phyloP scores from a whole-genome alignment of 2,329 filamentous ascomycete species.

The Botryotinia convoluta region DNA sequence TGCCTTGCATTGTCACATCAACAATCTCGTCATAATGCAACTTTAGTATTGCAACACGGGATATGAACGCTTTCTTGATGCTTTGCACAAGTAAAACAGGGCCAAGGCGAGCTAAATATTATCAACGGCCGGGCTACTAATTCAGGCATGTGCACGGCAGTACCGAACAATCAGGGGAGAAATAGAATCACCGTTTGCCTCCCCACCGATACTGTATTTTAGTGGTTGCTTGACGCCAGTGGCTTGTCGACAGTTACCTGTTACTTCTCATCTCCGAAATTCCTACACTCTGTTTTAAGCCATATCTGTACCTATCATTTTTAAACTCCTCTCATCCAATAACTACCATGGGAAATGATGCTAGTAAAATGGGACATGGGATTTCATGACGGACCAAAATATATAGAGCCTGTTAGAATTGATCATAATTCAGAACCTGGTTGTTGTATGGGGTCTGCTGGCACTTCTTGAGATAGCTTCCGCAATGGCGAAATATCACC shows the following conservation, averaged over 20 bases:
- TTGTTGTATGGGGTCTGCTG: conserved; percentile 12
- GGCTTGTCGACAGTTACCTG: conserved; percentile 23
- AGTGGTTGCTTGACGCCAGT: conserved; percentile 30
- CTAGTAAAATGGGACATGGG: conserved; percentile 1
- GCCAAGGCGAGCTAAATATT: conserved; percentile 14
- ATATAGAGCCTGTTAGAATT: neutral
- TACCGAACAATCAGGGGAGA: conserved; percentile 14
- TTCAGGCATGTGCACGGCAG: conserved; percentile 14
- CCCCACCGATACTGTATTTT: conserved; percentile 20
- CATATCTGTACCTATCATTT: conserved; percentile 8
- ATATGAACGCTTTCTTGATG: neutral
- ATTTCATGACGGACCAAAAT: neutral
- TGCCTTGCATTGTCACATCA: neutral
- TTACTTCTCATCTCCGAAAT: conserved; percentile 33
- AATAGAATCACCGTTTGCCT: conserved; percentile 19
- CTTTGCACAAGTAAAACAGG: neutral
- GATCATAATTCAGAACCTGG: conserved; percentile 4
- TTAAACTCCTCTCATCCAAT: conserved; percentile 9
- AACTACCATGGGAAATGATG: neutral
- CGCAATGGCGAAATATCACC: conserved; percentile 20
- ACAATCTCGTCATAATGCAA: conserved; percentile 2
- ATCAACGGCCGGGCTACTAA: neutral
- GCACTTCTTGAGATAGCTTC: conserved; percentile 20
- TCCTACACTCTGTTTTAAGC: conserved; percentile 23
- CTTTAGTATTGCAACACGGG: neutral